Base-by-base conservation (phyloP, 169 alveolate species). In the Plasmodium fragile region DNA sequence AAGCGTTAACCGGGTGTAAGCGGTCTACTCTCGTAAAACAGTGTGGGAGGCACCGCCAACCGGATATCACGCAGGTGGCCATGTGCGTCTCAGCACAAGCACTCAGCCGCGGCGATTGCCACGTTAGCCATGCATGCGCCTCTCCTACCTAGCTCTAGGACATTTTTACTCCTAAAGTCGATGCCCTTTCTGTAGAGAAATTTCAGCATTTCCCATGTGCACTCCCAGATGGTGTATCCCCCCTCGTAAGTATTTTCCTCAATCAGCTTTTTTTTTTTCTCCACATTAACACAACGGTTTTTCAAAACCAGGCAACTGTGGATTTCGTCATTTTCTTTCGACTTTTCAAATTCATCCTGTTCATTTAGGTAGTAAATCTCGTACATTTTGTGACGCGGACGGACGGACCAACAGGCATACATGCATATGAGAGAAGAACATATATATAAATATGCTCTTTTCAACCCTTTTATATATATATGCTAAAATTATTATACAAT, bases 201-300 rank as follows among this genome's bases (percentile, higher is more conserved):
- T 41, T 41, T 89, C 52, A 89, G 52, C 94, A 89, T 89, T 28
- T 89, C 94, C 94, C 94, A 89, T 52, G 94, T 89, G 70, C 94
- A 89, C 34, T 89, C 94, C 94, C 94, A 89, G 79, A 89, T 89
- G 69, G 94, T 79, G 69, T 89, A 89, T 36, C 94, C 94, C 36
- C 94, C 94, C 59, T 89, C 94, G 49, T 89, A 89, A 18, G 71
- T 32, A 52, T 89, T 89, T 43, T 80, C 53, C 55, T 34, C 71
- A 18, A 89, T 89, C 52, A 89, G 13, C 77, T 78, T 89, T 59
- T 34, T 59, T 65, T 89, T 77, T 72, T 89, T 89, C 82, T 89
- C 71, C 52, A 30, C 6, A 69, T 30, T 22, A 65, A 89, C 75
- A 65, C 75, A 41, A 55, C 71, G 82, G 72, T 65, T 89, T 80